Conservation (phyloP, 352 stramenopile species). For the Globisporangium carolinianum region DNA sequence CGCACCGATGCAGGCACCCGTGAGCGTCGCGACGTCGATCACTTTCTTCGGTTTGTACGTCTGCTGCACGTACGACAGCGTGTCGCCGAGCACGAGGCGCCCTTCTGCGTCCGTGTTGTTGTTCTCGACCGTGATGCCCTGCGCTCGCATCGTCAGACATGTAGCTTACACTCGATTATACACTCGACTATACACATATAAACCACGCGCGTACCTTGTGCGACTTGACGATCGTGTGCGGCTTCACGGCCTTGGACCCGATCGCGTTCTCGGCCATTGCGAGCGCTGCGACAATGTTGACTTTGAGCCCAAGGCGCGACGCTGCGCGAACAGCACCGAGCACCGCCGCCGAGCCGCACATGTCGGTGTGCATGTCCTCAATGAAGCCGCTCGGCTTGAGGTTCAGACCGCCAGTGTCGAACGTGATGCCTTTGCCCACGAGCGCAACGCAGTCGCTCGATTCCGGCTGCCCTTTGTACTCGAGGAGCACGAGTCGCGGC, state of each 20-base stretch:
- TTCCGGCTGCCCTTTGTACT: constrained; percentile 68
- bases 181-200: too few relatives aligned
- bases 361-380: constrained; percentile 91
- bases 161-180: too few relatives aligned
- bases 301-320: constrained; percentile 57
- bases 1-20: constrained; percentile 79
- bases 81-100: constrained; percentile 86
- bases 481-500: constrained; percentile 79
- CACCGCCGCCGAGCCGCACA: constrained; percentile 86
- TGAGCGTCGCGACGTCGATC: constrained; percentile 93
- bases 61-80: constrained; percentile 86
- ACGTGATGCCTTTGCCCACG: constrained; percentile 93
- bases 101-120: constrained; percentile 92
- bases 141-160: background rate
- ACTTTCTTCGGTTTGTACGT: constrained; percentile 88
- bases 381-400: constrained; percentile 90
- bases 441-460: constrained; percentile 69
- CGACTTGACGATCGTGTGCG: constrained; percentile 84
- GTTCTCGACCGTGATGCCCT: constrained; percentile 87
- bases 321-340: constrained; percentile 73
- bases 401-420: constrained; percentile 94
- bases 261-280: constrained; percentile 81
- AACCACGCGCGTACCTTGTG: constrained; percentile 39
- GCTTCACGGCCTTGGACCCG: constrained; percentile 82
- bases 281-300: constrained; percentile 77